These are phyloP conservation scores for Botrytis tulipae DNA, from an alignment of 2,329 filamentous ascomycete species.

Conservation along the genomic window DNA sequence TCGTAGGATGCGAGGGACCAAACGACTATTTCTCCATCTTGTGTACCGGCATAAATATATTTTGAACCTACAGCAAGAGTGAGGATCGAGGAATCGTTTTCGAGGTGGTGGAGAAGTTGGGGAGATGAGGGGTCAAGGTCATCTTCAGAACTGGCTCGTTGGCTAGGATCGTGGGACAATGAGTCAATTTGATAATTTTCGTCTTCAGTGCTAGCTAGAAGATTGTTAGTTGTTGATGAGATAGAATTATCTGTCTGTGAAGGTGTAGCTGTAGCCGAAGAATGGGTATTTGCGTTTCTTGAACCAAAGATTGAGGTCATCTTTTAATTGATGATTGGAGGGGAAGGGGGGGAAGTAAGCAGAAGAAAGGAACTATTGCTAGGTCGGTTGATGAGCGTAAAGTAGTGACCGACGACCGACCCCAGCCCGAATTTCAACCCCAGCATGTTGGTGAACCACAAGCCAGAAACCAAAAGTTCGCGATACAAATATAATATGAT, in stretches of 20 bases:
- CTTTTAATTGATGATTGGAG: background rate
- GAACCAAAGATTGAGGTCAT: constrained; percentile 22
- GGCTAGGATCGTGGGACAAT: background rate
- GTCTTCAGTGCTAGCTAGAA: background rate
- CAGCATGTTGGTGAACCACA: too few relatives aligned
- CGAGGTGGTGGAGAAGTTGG: constrained; percentile 70
- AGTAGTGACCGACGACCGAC: background rate
- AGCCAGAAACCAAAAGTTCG: background rate
- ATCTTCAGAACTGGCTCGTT: constrained; percentile 25
- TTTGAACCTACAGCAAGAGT: constrained; percentile 77
- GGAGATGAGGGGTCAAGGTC: constrained; percentile 42
- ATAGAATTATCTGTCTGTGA: background rate
- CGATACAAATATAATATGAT: background rate
- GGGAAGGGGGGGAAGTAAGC: background rate
- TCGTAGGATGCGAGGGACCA: constrained; percentile 91
- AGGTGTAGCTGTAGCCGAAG: background rate
- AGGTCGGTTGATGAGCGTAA: background rate
- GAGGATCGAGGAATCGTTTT: constrained; percentile 76
- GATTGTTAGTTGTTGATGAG: constrained; percentile 1
- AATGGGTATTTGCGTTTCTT: background rate
- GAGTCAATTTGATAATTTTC: constrained; percentile 3
- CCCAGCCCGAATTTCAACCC: background rate
- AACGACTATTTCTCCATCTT: constrained; percentile 87
- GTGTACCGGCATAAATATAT: constrained; percentile 86
- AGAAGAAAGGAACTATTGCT: background rate